Conservation (phyloP, 306 rosid genomes). For the Castanea crenata region DNA sequence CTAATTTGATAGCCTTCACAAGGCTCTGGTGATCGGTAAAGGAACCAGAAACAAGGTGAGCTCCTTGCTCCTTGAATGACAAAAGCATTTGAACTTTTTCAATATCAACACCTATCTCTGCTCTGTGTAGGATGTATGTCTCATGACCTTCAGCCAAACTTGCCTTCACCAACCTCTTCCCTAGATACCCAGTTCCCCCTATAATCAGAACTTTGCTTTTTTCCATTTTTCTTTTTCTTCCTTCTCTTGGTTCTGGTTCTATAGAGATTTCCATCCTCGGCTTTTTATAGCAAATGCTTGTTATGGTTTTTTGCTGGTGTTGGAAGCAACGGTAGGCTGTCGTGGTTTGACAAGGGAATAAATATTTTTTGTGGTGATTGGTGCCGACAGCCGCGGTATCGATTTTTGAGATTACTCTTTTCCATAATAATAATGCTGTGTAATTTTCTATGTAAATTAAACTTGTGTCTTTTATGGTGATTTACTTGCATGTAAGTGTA, state of each 20-base stretch:
- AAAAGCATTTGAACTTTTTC: conserved; percentile 63
- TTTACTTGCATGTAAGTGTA: no score
- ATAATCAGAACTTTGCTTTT: conserved; percentile 57
- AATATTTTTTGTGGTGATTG: no score
- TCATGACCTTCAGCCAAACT: conserved; percentile 46
- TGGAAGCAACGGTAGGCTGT: no score
- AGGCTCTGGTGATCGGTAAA: conserved; percentile 43
- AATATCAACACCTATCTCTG: conserved; percentile 58
- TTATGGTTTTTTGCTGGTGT: background rate
- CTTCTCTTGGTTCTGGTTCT: background rate
- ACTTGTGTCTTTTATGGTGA: no score
- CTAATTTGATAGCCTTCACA: conserved; percentile 51
- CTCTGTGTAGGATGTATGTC: conserved; percentile 53
- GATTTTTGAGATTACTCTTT: no score
- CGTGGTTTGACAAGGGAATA: no score
- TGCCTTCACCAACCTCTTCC: conserved; percentile 70
- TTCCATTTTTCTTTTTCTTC: conserved; percentile 17
- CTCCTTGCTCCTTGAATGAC: conserved; percentile 60
- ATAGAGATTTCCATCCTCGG: background rate
- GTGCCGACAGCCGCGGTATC: no score
- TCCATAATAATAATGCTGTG: no score
- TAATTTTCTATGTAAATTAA: no score
- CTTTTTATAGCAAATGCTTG: background rate
- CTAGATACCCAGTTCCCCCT: conserved; percentile 77
- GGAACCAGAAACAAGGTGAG: conserved; percentile 44